A percentile compares a stretch with the other conserved stretches of the same genome.
phyloP scores from a whole-genome alignment of 1,139 yeast genomes.

The Casaregolazyma suthepensis region DNA sequence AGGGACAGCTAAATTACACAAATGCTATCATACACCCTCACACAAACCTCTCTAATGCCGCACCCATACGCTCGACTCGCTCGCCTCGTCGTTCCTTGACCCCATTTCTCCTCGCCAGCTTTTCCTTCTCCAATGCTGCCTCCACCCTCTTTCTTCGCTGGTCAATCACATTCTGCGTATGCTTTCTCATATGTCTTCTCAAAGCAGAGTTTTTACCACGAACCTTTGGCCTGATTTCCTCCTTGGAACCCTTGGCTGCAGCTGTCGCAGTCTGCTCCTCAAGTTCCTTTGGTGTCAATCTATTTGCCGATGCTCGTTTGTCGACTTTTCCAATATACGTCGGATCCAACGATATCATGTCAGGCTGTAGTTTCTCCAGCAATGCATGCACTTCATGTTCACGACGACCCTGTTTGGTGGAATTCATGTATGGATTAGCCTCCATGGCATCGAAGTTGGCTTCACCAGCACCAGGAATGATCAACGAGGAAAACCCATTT shows the following conservation, averaged over 20 bases:
- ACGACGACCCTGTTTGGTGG: conserved; percentile 74
- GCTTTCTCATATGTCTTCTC: conserved; percentile 75
- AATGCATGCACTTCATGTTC: conserved; percentile 84
- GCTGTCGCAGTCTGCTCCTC: conserved; percentile 38
- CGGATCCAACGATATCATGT: conserved; percentile 89
- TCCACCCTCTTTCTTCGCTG: conserved; percentile 83
- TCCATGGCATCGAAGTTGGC: conserved; percentile 96
- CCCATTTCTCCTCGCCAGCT: conserved; percentile 57
- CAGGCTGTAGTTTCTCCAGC: conserved; percentile 85
- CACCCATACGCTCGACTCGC: conserved; percentile 5
- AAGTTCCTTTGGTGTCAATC: conserved; percentile 51
- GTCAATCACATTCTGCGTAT: conserved; percentile 79
- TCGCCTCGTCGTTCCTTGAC: conserved; percentile 11
- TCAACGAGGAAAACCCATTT: conserved; percentile 68
- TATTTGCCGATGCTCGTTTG: conserved; percentile 53
- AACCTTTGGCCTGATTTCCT: conserved; percentile 37
- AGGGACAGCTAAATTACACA: no score
- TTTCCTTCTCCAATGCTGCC: conserved; percentile 66
- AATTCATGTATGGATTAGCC: conserved; percentile 84
- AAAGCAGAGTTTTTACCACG: conserved; percentile 79
- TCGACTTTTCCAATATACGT: conserved; percentile 75
- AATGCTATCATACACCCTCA: no score
- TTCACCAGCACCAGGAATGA: conserved; percentile 97
- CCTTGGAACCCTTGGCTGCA: conserved; percentile 39
- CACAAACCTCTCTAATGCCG: conserved; percentile 7